Base-by-base conservation (phyloP, 2,329 filamentous ascomycete genomes). In the Penicillium vulpinum region DNA sequence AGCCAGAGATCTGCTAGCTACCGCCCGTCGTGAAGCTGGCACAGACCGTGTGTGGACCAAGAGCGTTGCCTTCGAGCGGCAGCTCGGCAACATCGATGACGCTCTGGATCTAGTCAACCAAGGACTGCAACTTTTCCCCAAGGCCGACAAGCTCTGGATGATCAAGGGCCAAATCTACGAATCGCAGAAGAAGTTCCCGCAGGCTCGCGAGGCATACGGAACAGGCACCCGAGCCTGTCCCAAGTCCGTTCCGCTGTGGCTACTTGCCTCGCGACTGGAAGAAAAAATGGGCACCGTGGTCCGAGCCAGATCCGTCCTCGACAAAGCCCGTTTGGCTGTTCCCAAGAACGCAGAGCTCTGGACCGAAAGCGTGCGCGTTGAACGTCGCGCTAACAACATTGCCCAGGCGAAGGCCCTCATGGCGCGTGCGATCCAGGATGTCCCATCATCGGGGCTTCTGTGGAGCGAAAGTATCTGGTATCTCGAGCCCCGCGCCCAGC, bases 81-180 rank as follows among this genome's bases (percentile, higher is more conserved):
- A 96, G 65, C 81, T 91, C 22, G 89, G 88, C 54, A 88, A 94
- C 66, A 81, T 81, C 26, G 91, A 96, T 45, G 86, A 87, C 1
- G 92, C 94, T 0, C 82, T 99, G 15, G 90, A 95, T 67, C 86
- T 99, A 11, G 90, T 90, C 41, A 91, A 92, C 58, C 88, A 95
- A 71, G 94, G 89, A 1, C 80, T 99, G 35, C 88, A 92, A 63
- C 83, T 91, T 10, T 99, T 96, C 78, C 93, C 94, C 0, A 85
- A 87, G 43, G 86, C 89, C 13, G 83, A 91, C 51, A 97, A 97
- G 76, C 82, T 99, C 24, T 97, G 93, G 88, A 97, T 97, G 90
- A 90, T 96, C 80, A 99, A 99, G 77, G 94, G 95, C 0, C 94
- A 99, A 72, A 94, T 97, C 61, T 99, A 99, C 80, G 90, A 97